Percentiles rank a stretch among this genome's conserved stretches.
phyloP scores from a whole-genome alignment of 345 rosid species.

The Rubroshorea leprosula region DNA sequence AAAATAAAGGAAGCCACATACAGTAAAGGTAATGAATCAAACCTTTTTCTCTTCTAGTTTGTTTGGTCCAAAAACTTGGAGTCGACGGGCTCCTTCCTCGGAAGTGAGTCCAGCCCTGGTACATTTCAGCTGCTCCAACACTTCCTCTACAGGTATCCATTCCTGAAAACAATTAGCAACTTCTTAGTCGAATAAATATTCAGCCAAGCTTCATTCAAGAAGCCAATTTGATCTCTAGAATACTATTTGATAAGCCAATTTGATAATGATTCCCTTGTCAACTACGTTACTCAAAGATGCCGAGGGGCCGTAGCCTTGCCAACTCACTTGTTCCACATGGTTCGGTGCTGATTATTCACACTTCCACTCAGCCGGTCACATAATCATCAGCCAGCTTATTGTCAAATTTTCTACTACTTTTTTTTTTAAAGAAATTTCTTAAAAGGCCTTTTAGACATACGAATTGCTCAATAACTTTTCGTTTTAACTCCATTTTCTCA shows the following conservation, averaged over 20 bases:
- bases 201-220: too few species aligned
- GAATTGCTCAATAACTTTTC: neutral
- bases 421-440: too few species aligned
- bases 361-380: too few species aligned
- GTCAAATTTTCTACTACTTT: too few species aligned
- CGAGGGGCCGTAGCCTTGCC: neutral
- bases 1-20: neutral
- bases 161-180: conserved; percentile 32
- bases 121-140: conserved; percentile 59
- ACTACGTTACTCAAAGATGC: neutral
- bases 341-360: neutral
- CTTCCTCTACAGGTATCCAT: conserved; percentile 79
- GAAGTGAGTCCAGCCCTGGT: conserved; percentile 45
- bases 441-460: too few species aligned
- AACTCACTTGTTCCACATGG: neutral
- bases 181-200: conserved; percentile 1
- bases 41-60: conserved; percentile 93
- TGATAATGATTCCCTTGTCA: conserved; percentile 7
- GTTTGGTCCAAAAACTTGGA: conserved; percentile 82
- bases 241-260: neutral
- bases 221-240: neutral
- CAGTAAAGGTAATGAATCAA: neutral
- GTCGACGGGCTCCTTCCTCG: conserved; percentile 67
- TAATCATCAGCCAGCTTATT: too few species aligned
- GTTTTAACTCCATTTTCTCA: neutral